Base-by-base conservation (phyloP, 164 flowering plant genomes). In the Vitis riparia region DNA sequence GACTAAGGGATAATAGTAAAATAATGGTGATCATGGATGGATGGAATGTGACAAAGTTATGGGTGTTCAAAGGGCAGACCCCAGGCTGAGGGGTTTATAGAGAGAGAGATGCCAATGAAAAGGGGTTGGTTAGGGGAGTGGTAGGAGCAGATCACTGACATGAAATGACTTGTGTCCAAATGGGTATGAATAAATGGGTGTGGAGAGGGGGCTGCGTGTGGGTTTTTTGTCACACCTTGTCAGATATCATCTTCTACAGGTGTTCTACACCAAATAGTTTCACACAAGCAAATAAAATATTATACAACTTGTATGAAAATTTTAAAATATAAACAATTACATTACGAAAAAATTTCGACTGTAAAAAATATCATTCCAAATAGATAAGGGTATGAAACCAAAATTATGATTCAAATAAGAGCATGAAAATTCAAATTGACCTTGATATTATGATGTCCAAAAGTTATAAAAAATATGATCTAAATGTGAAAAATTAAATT, bases 21-120 rank as follows among this genome's bases (percentile, higher is more conserved):
- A 75, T 66, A 76, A 66, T 63, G 55, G 51, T 9, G 65, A 55
- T 59, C 56, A 63, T 71, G 71, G 68, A 81, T 59, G 78, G 75
- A 75, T 80, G 82, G 84, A 82, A 83, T 84, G 89, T 85, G 87
- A 85, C 80, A 79, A 71, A 83, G 92, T 87, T 74, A 89, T 89
- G 88, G 89, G 85, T 71, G 51, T 65, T 77, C 73, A 71, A 62
- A 70, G 72, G 5, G 70, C 76, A 68, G 80, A 37, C 44, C 70
- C 62, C 29, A 14, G 51, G 11, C 62, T 48, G 66, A 65, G 59
- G 29, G 70, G 49, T 69, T 44, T 51, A 11, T 10, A 51, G 70
- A 57, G 69, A 66, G 67, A 59, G 51, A 55, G 62, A 50, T 65
- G 58, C 60, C 61, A 59, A 68, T 55, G 66, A 63, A 62, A 50